These are phyloP conservation scores for Fusarium illudens DNA, from an alignment of 2,329 filamentous ascomycete species.

Conservation along the genomic window DNA sequence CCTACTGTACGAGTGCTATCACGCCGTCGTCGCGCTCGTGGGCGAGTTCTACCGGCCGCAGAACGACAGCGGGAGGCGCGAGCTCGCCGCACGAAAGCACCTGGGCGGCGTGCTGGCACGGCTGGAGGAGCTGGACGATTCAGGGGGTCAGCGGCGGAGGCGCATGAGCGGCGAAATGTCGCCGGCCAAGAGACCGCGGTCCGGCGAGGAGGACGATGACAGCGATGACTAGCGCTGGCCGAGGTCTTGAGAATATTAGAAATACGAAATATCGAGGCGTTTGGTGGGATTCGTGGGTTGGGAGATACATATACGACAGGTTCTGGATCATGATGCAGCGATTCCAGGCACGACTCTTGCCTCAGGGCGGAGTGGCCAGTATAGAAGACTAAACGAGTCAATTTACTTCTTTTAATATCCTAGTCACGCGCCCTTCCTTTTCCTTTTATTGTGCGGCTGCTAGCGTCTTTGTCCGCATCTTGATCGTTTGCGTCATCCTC, in stretches of 20 bases:
- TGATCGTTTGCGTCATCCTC: conserved; percentile 64
- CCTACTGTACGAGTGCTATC: conserved; percentile 67
- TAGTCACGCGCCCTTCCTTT: conserved; percentile 9
- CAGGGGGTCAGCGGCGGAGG: conserved; percentile 41
- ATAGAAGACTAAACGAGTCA: neutral
- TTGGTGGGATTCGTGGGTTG: neutral
- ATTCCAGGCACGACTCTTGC: neutral
- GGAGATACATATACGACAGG: conserved; percentile 14
- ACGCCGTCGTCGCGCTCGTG: conserved; percentile 61
- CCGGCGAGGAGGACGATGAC: conserved; percentile 36
- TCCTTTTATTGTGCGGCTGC: conserved; percentile 4
- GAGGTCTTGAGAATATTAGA: neutral
- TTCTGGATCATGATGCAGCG: conserved; percentile 8
- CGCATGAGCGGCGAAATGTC: conserved; percentile 53
- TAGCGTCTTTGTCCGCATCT: conserved; percentile 30
- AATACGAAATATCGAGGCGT: neutral
- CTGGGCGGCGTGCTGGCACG: conserved; percentile 57
- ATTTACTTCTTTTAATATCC: neutral
- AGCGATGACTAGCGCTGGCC: conserved; percentile 7
- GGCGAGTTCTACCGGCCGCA: conserved; percentile 63
- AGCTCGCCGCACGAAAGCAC: conserved; percentile 62
- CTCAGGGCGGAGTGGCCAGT: neutral
- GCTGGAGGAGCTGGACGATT: conserved; percentile 54
- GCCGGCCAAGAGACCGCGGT: conserved; percentile 55
- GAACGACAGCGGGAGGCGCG: conserved; percentile 56